Base-by-base conservation (phyloP, 495 filamentous ascomycete species). In the Penicillium lagena region DNA sequence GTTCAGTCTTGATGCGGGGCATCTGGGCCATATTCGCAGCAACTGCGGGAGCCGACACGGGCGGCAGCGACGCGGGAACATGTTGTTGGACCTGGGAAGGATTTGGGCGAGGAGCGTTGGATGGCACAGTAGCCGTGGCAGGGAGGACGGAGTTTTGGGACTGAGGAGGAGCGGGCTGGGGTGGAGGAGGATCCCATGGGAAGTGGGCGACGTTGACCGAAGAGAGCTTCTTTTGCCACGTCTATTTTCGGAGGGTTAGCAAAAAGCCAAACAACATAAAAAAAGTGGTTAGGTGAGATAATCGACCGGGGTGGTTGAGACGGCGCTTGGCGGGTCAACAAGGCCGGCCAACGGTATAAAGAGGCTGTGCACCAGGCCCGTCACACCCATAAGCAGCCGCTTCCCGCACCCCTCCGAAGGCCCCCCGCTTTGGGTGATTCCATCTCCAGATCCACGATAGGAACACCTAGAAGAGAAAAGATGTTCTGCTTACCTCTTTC, bases 141-240 rank as follows among this genome's bases (percentile, higher is more conserved):
- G 67, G 66, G 32, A 66, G 65, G 13, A 63, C 59, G 40, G 72
- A 52, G 36, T 55, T 59, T 46, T 64, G 77, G 22, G 22, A 22
- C 22, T 22, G 22, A 22, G 22, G 22, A 38, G 67, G 75, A 42
- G 48, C 34, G 34, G 68, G 61, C 48, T 71, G 71, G 11, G 64
- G 70, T 40, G 77, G 79, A 41, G 78, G 55, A 45, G 93, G 93
- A 57, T 97, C 94, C 94, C 94, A 99, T 15, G 94, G 94, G 66
- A 96, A 97, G 33, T 79, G 71, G 41, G 90, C 94, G 49, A 95
- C 79, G 37, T 83, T 77, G 38, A 89, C 77, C 52, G 81, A 79
- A 0, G 91, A 84, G 14, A 97, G 79, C 67, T 90, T 95, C 45
- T 78, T 73, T 67, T 96, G 91, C 94, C 94, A 99, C 67, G 76